Evolutionary conservation across 371 early-diverging fungal species (phyloP).

Genomic region (Saksenaea vasiformis): DNA sequence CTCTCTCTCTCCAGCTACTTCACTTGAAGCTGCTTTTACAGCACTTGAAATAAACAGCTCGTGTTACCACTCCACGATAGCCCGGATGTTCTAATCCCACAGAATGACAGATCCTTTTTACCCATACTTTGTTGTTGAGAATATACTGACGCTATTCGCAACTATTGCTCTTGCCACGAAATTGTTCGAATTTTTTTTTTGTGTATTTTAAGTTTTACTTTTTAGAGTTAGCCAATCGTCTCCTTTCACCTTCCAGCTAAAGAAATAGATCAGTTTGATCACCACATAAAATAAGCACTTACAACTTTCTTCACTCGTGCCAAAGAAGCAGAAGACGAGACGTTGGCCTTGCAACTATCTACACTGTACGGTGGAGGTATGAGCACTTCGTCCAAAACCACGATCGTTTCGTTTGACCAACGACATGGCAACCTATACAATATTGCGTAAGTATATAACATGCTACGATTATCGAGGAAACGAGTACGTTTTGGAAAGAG

Average conservation of each 20-base stretch:
- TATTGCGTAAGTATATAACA: background rate
- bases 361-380: conserved; percentile 76
- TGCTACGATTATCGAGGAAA: background rate
- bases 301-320: conserved; percentile 81
- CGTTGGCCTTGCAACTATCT: conserved; percentile 70
- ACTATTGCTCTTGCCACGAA: too few species aligned
- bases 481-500: conserved; percentile 76
- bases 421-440: conserved; percentile 78
- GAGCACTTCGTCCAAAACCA: conserved; percentile 83
- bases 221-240: conserved; percentile 40
- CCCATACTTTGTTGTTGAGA: too few species aligned
- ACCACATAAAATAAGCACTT: conserved; percentile 21
- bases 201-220: conserved; percentile 10
- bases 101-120: too few species aligned
- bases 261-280: background rate
- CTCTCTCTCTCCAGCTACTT: too few species aligned
- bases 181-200: background rate
- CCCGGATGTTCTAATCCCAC: too few species aligned
- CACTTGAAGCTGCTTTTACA: too few species aligned
- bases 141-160: too few species aligned
- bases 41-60: too few species aligned
- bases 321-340: conserved; percentile 59
- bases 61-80: too few species aligned
- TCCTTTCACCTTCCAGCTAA: conserved; percentile 62
- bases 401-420: conserved; percentile 76